Conservation (phyloP, 257 asterid species). For the Solanum pinnatisectum region DNA sequence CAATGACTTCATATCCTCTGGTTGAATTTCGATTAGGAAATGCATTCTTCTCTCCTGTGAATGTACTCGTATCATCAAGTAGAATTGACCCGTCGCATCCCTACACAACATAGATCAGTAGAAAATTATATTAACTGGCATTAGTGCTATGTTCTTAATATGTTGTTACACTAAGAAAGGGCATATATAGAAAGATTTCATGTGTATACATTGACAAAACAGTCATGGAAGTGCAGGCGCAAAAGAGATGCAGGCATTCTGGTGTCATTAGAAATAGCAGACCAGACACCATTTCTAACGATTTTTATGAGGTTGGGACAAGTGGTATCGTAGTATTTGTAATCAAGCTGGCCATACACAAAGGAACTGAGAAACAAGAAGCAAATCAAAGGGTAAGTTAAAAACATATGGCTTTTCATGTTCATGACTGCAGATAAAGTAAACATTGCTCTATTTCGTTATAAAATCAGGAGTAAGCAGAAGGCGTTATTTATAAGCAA, state of each 20-base stretch:
- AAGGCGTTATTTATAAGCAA: conserved; percentile 27
- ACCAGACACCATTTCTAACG: conserved; percentile 45
- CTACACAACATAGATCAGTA: conserved; percentile 7
- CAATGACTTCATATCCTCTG: conserved; percentile 67
- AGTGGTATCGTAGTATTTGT: conserved; percentile 30
- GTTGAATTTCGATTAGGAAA: conserved; percentile 43
- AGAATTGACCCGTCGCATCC: conserved; percentile 75
- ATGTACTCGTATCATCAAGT: conserved; percentile 44
- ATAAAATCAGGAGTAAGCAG: neutral
- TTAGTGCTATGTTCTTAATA: neutral
- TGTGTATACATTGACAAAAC: conserved; percentile 44
- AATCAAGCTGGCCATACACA: conserved; percentile 46
- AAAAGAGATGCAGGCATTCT: conserved; percentile 76
- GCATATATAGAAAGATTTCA: neutral
- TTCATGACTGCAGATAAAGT: neutral
- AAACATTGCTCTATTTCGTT: neutral
- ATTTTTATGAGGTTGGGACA: conserved; percentile 52
- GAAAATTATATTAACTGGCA: neutral
- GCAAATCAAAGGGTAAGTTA: conserved; percentile 10
- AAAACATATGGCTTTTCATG: conserved; percentile 8
- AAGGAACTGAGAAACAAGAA: conserved; percentile 20
- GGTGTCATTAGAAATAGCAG: conserved; percentile 63
- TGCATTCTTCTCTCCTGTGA: conserved; percentile 55
- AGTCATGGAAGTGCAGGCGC: conserved; percentile 74
- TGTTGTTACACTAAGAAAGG: neutral